A percentile compares a stretch with the other conserved stretches of the same genome.
These are phyloP conservation scores for Penicillium sp. DNA, from an alignment of 2,329 filamentous ascomycete genomes.

Conservation along the genomic window DNA sequence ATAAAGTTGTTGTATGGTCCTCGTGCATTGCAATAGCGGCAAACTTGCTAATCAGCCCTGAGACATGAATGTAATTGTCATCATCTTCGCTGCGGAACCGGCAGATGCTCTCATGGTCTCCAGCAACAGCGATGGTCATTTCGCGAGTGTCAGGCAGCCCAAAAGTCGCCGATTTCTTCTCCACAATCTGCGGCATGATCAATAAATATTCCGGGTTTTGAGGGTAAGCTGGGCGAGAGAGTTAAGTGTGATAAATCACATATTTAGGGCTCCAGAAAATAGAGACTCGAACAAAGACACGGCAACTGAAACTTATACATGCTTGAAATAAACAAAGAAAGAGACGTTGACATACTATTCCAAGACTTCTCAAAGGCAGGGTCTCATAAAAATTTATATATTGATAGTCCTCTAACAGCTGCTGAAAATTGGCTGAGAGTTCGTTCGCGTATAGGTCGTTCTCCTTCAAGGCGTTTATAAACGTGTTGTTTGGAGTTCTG, in stretches of 20 bases:
- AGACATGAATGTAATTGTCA: constrained; percentile 21
- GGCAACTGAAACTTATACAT: not conserved
- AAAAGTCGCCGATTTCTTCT: constrained; percentile 27
- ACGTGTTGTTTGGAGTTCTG: constrained; percentile 26
- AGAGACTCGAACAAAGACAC: not conserved
- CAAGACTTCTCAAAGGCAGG: constrained; percentile 20
- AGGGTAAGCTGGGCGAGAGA: not conserved
- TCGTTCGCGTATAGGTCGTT: constrained; percentile 24
- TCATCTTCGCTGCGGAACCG: constrained; percentile 23
- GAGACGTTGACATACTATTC: constrained; percentile 12
- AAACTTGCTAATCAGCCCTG: constrained; percentile 14
- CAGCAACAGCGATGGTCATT: constrained; percentile 22
- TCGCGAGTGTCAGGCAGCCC: constrained; percentile 27
- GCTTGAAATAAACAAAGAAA: not conserved
- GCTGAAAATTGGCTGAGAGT: constrained; percentile 21
- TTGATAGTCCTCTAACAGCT: constrained; percentile 19
- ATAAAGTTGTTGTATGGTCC: not conserved
- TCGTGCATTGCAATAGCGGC: constrained; percentile 11
- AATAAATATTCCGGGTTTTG: not conserved
- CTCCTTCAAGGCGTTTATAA: constrained; percentile 27
- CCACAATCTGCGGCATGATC: constrained; percentile 25
- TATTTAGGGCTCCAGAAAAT: not conserved
- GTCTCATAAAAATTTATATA: constrained; percentile 25
- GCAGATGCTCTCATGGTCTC: constrained; percentile 28
- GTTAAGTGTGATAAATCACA: not conserved